These are phyloP conservation scores for Mitragyna speciosa DNA, from an alignment of 257 asterid genomes.

Conservation along the genomic window DNA sequence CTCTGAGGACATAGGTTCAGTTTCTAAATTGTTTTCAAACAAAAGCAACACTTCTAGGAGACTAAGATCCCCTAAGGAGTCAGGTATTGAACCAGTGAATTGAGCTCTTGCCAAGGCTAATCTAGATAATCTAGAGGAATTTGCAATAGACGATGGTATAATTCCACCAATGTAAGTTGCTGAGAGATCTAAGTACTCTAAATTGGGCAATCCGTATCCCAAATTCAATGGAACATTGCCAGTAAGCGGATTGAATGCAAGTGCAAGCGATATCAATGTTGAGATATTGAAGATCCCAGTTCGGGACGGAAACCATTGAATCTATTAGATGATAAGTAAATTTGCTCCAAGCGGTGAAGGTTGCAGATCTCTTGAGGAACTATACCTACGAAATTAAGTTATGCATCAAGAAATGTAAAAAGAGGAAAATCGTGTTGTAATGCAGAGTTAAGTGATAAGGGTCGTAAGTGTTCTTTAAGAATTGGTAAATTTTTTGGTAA, in stretches of 20 bases:
- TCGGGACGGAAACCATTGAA: not conserved
- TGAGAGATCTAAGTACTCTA: rapidly evolving
- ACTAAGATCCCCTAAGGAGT: not conserved
- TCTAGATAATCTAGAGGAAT: not conserved
- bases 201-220: not conserved
- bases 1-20: not conserved
- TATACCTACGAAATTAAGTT: too few species aligned
- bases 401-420: too few species aligned
- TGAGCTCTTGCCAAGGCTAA: not conserved
- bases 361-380: too few species aligned
- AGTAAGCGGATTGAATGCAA: not conserved
- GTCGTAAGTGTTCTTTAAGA: too few species aligned
- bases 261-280: not conserved
- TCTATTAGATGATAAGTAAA: not conserved
- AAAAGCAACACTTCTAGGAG: not conserved
- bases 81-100: not conserved
- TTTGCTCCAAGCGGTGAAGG: not conserved
- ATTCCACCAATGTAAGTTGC: not conserved
- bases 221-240: not conserved
- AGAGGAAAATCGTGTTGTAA: too few species aligned
- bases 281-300: not conserved
- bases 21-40: not conserved
- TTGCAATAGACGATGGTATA: not conserved
- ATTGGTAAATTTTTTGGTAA: too few species aligned
- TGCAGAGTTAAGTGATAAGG: too few species aligned